Percentiles rank a stretch among this genome's conserved stretches.
phyloP scores from a whole-genome alignment of 768 basidiomycete genomes.

The Termitomyces sp. region DNA sequence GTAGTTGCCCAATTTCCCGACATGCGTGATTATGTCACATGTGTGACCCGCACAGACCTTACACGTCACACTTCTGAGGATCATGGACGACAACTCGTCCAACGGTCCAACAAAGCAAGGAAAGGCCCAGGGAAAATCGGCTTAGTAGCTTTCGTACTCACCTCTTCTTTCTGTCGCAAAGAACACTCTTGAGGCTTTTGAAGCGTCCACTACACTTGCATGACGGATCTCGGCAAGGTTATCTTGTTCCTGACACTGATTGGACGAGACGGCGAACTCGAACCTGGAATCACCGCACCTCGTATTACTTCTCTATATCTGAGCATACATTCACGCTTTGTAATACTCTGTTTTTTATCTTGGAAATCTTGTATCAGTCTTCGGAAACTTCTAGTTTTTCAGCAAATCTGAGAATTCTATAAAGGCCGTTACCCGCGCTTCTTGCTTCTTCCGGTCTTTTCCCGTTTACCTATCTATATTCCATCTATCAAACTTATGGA shows the following conservation, averaged over 20 bases:
- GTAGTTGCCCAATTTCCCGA: neutral
- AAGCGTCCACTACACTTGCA: too few relatives aligned
- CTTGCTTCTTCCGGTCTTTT: neutral
- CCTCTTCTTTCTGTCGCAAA: neutral
- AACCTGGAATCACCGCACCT: too few relatives aligned
- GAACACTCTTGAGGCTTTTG: neutral
- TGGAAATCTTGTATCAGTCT: neutral
- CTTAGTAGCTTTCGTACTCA: neutral
- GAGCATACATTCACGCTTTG: too few relatives aligned
- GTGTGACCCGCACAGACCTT: conserved; percentile 15
- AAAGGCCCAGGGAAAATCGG: neutral
- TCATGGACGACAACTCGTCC: neutral
- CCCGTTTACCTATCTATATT: neutral
- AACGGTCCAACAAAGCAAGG: too few relatives aligned
- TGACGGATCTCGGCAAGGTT: neutral
- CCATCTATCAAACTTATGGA: neutral
- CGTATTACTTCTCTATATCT: too few relatives aligned
- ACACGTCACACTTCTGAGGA: neutral
- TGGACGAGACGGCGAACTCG: neutral
- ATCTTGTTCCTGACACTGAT: neutral
- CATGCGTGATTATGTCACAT: conserved; percentile 9
- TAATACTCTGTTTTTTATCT: neutral
- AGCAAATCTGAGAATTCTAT: neutral
- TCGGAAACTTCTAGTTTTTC: neutral
- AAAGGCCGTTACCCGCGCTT: neutral